These are phyloP conservation scores for Aspergillus indologenus DNA, from an alignment of 495 filamentous ascomycete species.

Conservation along the genomic window DNA sequence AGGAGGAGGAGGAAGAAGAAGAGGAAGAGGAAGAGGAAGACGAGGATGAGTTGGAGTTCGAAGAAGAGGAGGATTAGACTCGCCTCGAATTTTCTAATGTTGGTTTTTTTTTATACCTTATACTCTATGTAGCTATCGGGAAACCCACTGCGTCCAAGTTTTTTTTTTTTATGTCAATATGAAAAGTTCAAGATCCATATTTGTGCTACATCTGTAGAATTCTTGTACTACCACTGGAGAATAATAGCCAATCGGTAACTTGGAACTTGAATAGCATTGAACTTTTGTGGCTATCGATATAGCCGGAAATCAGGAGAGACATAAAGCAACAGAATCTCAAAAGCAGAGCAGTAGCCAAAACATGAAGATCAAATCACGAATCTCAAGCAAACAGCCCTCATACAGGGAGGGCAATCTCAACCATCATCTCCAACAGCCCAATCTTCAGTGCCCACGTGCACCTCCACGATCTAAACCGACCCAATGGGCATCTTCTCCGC, in stretches of 20 bases:
- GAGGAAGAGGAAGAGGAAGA: constrained; percentile 20
- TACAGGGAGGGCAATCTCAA: too few species aligned
- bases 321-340: too few species aligned
- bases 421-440: too few species aligned
- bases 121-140: constrained; percentile 10
- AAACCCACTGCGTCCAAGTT: constrained; percentile 1
- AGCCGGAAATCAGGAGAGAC: too few species aligned
- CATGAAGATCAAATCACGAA: too few species aligned
- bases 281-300: too few species aligned
- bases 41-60: constrained; percentile 31
- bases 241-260: too few species aligned
- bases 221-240: too few species aligned
- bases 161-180: constrained; percentile 15
- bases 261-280: too few species aligned
- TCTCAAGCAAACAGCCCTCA: too few species aligned
- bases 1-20: constrained; percentile 28
- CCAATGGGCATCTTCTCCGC: constrained; percentile 28
- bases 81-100: neutral
- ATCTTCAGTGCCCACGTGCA: too few species aligned
- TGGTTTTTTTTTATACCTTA: neutral
- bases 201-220: neutral
- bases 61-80: constrained; percentile 37
- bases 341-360: too few species aligned
- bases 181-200: constrained; percentile 19
- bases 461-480: constrained; percentile 30